phyloP scores from a whole-genome alignment of 306 rosid genomes.

The Carpinus fangiana region DNA sequence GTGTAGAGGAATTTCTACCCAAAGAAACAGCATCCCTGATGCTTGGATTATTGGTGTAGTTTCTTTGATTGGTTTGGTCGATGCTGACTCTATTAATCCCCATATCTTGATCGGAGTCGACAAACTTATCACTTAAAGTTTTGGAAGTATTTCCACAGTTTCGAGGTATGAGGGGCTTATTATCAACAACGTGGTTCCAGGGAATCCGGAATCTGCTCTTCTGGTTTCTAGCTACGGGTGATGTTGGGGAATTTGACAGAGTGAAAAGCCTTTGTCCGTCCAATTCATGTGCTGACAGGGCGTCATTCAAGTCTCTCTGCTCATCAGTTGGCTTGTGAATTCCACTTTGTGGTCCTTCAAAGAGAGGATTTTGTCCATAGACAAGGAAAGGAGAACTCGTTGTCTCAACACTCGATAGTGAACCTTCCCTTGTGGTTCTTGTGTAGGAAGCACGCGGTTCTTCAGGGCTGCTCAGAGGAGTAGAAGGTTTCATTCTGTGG shows the following conservation, averaged over 20 bases:
- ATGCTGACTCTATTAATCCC: slow-evolving; percentile 29
- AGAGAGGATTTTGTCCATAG: slow-evolving; percentile 82
- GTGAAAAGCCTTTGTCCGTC: slow-evolving; percentile 47
- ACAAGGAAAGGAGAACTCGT: slow-evolving; percentile 62
- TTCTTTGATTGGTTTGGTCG: slow-evolving; percentile 43
- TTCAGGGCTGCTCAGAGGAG: slow-evolving; percentile 89
- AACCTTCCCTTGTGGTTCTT: slow-evolving; percentile 54
- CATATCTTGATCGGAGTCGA: slow-evolving; percentile 40
- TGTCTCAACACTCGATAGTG: slow-evolving; percentile 61
- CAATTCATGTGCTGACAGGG: slow-evolving; percentile 43
- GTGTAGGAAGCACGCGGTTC: slow-evolving; percentile 57
- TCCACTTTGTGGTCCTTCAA: slow-evolving; percentile 45
- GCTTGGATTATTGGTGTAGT: slow-evolving; percentile 42
- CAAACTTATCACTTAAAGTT: slow-evolving; percentile 43
- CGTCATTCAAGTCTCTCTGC: slow-evolving; percentile 38
- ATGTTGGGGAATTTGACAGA: slow-evolving; percentile 33
- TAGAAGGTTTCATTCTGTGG: slow-evolving; percentile 70
- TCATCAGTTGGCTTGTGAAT: slow-evolving; percentile 33
- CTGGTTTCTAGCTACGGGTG: slow-evolving; percentile 43
- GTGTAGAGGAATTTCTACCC: slow-evolving; percentile 66
- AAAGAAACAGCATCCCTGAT: slow-evolving; percentile 64
- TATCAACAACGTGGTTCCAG: slow-evolving; percentile 47
- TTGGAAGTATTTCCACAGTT: slow-evolving; percentile 43
- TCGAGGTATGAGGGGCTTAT: slow-evolving; percentile 41
- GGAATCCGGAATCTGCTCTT: slow-evolving; percentile 56